Evolutionary conservation across 495 filamentous ascomycete species (phyloP), one percentile per base, ranked within the genome.

Genomic region (Aspergillus cavernicola): DNA sequence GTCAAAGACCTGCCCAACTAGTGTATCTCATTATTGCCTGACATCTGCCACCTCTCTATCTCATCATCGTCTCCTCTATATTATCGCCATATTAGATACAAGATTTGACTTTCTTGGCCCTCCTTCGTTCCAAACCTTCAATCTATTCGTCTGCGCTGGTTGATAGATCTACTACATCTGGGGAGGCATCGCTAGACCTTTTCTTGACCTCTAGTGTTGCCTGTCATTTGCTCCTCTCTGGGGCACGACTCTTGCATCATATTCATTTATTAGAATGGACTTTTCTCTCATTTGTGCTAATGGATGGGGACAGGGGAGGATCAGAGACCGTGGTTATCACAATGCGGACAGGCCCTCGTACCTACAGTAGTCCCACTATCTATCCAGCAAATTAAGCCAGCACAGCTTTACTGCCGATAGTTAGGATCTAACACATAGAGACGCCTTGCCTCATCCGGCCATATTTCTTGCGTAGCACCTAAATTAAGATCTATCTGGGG

Each of bases 81-180:
- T n/a, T n/a, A n/a, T n/a, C n/a, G n/a, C n/a, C n/a, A 28, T 9
- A 28, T 9, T 9, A 28, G 24, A 28, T 28, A 28, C 36, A 29
- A 15, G 9, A 42, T 43, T 51, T 41, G 33, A 51, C 24, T 46
- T 46, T 45, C 33, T 38, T 42, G 15, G 24, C n/a, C 40, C 23
- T 24, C 23, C 24, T 41, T 16, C 36, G 36, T 31, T 51, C 35
- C 19, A 28, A 22, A 40, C 28, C 41, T 28, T 23, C 24, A 32
- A 29, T 46, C 29, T 29, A 37, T 53, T 53, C 13, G 23, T 22
- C 50, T 18, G 50, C 20, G 50, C 22, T n/a, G 31, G 33, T 24
- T 54, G 41, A 54, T 33, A 54, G 52, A 22, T 52, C 38, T 18
- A 32, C 23, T 41, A 6, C 15, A 20, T 41, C 15, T 42, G 10